phyloP scores from a whole-genome alignment of 257 asterid genomes.

The Nicotiana noctiflora region DNA sequence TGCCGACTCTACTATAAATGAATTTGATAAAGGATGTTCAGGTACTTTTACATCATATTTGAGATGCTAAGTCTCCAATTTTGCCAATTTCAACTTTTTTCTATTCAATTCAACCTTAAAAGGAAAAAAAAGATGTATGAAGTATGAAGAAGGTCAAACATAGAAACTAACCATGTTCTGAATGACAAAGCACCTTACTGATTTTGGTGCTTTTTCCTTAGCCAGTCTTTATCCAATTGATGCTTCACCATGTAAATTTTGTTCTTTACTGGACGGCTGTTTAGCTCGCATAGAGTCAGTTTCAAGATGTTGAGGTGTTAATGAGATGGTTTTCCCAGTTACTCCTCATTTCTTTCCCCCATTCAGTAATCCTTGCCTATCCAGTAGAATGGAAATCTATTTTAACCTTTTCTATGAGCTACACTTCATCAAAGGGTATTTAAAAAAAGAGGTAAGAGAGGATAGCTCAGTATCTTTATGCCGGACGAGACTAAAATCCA shows the following conservation, averaged over 20 bases:
- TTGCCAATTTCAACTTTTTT: not conserved
- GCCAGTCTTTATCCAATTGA: not conserved
- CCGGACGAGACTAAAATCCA: not conserved
- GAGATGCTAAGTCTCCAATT: not conserved
- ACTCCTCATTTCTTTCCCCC: not conserved
- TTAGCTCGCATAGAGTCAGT: not conserved
- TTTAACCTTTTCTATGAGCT: not conserved
- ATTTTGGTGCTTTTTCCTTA: not conserved
- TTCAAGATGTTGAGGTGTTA: not conserved
- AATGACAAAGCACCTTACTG: not conserved
- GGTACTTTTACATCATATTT: constrained; percentile 26
- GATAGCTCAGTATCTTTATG: not conserved
- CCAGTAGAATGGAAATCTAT: not conserved
- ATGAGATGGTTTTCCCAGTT: not conserved
- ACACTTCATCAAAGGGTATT: not conserved
- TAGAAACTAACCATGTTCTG: not conserved
- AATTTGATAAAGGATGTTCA: constrained; percentile 52
- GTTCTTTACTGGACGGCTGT: not conserved
- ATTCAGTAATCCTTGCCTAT: not conserved
- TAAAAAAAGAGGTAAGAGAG: not conserved
- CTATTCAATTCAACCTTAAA: not conserved
- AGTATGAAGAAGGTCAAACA: not conserved
- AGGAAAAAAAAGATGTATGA: not conserved
- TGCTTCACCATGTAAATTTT: not conserved
- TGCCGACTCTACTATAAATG: constrained; percentile 27